Evolutionary conservation across 495 filamentous ascomycete species (phyloP).

Genomic region (Evansstolkia leycettana): DNA sequence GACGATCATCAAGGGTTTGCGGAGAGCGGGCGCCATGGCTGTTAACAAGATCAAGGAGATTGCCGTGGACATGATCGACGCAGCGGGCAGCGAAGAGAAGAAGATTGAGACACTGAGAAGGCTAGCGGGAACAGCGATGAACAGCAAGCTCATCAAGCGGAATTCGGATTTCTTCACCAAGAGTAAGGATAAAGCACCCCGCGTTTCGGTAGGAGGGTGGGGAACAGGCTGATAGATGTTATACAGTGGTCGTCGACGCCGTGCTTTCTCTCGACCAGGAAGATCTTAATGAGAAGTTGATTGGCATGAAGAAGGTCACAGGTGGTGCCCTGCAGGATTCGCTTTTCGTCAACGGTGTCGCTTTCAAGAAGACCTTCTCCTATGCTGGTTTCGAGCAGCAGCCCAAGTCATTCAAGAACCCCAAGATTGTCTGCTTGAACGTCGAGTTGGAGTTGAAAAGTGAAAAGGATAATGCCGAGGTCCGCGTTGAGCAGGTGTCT

Average conservation of each 20-base stretch:
- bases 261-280: constrained; percentile 95
- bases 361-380: constrained; percentile 99
- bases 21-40: constrained; percentile 79
- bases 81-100: constrained; percentile 53
- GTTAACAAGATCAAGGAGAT: constrained; percentile 99
- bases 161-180: constrained; percentile 96
- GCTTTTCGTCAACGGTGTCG: constrained; percentile 93
- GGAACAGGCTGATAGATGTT: constrained; percentile 6
- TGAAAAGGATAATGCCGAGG: constrained; percentile 98
- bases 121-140: constrained; percentile 95
- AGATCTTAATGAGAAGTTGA: constrained; percentile 94
- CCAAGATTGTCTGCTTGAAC: constrained; percentile 91
- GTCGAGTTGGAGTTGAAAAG: constrained; percentile 96
- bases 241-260: constrained; percentile 88
- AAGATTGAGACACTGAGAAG: constrained; percentile 81
- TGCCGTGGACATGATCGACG: constrained; percentile 58
- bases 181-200: constrained; percentile 43
- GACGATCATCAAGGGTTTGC: constrained; percentile 90
- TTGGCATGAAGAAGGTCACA: constrained; percentile 94
- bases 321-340: constrained; percentile 95
- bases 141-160: constrained; percentile 96
- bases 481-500: constrained; percentile 93
- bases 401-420: constrained; percentile 86
- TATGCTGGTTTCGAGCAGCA: constrained; percentile 99
- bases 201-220: not conserved